phyloP scores from a whole-genome alignment of 179 eudicot genomes.

The Gypsophila paniculata region DNA sequence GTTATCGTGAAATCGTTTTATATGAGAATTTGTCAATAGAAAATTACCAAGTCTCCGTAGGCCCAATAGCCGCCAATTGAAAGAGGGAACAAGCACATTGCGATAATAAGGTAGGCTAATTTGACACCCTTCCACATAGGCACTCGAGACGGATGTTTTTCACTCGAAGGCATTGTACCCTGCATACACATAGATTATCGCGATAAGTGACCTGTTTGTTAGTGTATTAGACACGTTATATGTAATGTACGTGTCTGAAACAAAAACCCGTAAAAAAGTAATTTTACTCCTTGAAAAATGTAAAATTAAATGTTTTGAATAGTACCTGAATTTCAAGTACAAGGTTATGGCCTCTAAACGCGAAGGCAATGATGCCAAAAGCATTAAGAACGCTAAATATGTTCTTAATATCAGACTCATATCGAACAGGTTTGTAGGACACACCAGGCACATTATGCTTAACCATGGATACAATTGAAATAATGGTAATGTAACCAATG shows the following conservation, averaged over 20 bases:
- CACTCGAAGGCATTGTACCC: slow-evolving; percentile 90
- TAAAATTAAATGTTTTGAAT: too few relatives aligned
- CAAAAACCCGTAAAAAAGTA: background rate
- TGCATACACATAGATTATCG: slow-evolving; percentile 24
- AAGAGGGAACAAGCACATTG: slow-evolving; percentile 54
- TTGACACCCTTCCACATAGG: slow-evolving; percentile 93
- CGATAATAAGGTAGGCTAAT: slow-evolving; percentile 51
- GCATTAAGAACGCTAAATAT: slow-evolving; percentile 58
- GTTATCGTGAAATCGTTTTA: too few relatives aligned
- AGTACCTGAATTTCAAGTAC: slow-evolving; percentile 59
- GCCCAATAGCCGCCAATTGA: slow-evolving; percentile 70
- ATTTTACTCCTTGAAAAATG: background rate
- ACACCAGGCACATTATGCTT: slow-evolving; percentile 55
- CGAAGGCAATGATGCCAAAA: slow-evolving; percentile 69
- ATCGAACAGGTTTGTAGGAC: slow-evolving; percentile 43
- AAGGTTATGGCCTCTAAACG: slow-evolving; percentile 79
- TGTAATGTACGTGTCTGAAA: background rate
- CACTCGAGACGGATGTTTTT: slow-evolving; percentile 73
- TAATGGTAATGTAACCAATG: slow-evolving; percentile 53
- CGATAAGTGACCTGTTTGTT: too few relatives aligned
- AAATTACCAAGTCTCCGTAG: slow-evolving; percentile 45
- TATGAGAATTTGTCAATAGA: too few relatives aligned
- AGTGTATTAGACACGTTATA: background rate
- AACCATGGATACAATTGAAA: slow-evolving; percentile 58
- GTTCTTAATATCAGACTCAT: slow-evolving; percentile 29